Conservation (phyloP, 2,329 filamentous ascomycete species). For the Amphichorda felina region DNA sequence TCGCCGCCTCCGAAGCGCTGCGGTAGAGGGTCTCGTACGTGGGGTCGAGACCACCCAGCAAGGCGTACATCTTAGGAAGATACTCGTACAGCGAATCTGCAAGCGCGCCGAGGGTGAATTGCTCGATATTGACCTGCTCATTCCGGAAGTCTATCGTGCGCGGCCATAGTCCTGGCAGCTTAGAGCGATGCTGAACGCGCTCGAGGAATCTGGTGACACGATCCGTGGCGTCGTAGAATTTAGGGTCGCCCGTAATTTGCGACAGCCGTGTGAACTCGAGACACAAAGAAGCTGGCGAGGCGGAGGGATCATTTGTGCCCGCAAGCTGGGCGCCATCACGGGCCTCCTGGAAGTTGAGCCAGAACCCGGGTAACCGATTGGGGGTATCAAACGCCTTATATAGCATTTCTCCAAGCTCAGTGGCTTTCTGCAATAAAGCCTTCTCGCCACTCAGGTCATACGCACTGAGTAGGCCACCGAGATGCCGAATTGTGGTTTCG, state of each 20-base stretch:
- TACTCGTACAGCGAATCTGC: conserved; percentile 53
- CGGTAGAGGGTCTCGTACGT: conserved; percentile 24
- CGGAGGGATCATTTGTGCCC: conserved; percentile 20
- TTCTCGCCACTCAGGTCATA: conserved; percentile 34
- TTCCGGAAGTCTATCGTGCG: conserved; percentile 45
- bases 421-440: conserved; percentile 31
- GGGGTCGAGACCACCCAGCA: conserved; percentile 45
- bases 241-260: conserved; percentile 47
- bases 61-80: conserved; percentile 51
- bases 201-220: conserved; percentile 45
- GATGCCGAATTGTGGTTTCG: conserved; percentile 42
- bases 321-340: conserved; percentile 30
- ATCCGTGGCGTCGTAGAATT: conserved; percentile 49
- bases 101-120: conserved; percentile 43
- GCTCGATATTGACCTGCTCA: conserved; percentile 24
- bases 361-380: conserved; percentile 30
- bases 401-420: conserved; percentile 40
- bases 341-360: conserved; percentile 22
- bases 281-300: conserved; percentile 39
- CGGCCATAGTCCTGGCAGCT: conserved; percentile 52
- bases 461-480: conserved; percentile 37
- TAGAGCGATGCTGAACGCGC: conserved; percentile 36
- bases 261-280: conserved; percentile 53
- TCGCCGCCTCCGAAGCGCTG: conserved; percentile 41
- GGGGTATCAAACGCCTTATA: conserved; percentile 40